Percentiles rank a stretch among this genome's conserved stretches.
Evolutionary conservation across 257 asterid species (phyloP).

Genomic region (Solanum sitiens): DNA sequence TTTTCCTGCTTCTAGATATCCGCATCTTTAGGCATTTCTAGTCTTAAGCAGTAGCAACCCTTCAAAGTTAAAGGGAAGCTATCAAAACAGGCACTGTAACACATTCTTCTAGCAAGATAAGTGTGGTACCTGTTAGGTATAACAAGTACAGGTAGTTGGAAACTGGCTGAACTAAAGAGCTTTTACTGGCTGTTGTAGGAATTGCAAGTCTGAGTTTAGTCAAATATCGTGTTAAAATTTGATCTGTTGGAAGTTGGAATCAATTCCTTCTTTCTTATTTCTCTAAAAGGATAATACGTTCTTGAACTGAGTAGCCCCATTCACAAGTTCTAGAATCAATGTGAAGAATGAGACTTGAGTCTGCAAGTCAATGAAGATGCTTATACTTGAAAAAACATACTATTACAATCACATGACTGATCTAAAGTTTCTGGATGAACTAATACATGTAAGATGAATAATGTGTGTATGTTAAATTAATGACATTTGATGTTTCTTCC

Average conservation of each 20-base stretch:
- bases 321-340: not conserved
- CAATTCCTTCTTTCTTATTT: not conserved
- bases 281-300: not conserved
- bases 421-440: not conserved
- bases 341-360: not conserved
- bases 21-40: not conserved
- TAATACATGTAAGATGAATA: not conserved
- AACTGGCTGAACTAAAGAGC: not conserved
- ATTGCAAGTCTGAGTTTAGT: not conserved
- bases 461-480: not conserved
- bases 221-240: not conserved
- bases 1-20: not conserved
- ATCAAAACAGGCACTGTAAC: not conserved
- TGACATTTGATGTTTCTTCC: not conserved
- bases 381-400: not conserved
- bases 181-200: not conserved
- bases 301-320: not conserved
- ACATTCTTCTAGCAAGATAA: not conserved
- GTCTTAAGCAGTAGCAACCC: not conserved
- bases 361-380: not conserved
- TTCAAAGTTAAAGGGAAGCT: not conserved
- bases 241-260: not conserved
- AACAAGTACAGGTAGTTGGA: not conserved
- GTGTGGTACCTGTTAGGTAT: not conserved
- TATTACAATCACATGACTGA: not conserved